A percentile compares a stretch with the other conserved stretches of the same genome.
These are phyloP conservation scores for Boletus pseudopeckii DNA, from an alignment of 768 basidiomycete genomes.

Conservation along the genomic window DNA sequence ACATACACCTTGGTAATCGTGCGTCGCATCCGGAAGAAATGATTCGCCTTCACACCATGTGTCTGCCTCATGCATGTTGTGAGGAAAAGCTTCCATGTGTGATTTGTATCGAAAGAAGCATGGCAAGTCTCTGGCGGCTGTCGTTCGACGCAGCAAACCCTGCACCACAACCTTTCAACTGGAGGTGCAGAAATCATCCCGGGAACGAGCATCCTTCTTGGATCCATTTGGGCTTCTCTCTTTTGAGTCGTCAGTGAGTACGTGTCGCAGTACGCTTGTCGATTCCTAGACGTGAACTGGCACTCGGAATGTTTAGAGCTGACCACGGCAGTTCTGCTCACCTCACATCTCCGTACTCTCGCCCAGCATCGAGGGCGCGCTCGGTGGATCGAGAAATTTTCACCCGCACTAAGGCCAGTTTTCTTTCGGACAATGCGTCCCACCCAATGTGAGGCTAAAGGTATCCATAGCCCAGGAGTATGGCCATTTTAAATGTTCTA, in stretches of 20 bases:
- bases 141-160: conserved; percentile 1
- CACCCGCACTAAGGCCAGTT: conserved; percentile 11
- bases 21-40: not conserved
- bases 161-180: not conserved
- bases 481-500: conserved; percentile 13
- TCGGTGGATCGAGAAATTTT: conserved; percentile 5
- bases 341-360: conserved; percentile 11
- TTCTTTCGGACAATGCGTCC: not conserved
- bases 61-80: conserved; percentile 20
- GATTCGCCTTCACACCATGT: conserved; percentile 9
- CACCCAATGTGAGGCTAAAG: conserved; percentile 4
- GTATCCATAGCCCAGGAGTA: conserved; percentile 4
- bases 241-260: conserved; percentile 8
- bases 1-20: not conserved
- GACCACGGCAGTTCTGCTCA: conserved; percentile 8
- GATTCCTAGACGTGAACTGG: not conserved
- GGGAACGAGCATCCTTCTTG: not conserved
- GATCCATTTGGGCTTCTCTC: not conserved
- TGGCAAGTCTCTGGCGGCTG: not conserved
- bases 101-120: not conserved
- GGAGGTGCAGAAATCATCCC: not conserved
- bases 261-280: not conserved
- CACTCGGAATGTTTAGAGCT: conserved; percentile 18
- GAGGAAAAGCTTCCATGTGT: conserved; percentile 3
- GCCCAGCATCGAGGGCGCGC: conserved; percentile 6